Evolutionary conservation across 2,329 filamentous ascomycete genomes (phyloP).

Genomic region (Herpotrichia juniperi): DNA sequence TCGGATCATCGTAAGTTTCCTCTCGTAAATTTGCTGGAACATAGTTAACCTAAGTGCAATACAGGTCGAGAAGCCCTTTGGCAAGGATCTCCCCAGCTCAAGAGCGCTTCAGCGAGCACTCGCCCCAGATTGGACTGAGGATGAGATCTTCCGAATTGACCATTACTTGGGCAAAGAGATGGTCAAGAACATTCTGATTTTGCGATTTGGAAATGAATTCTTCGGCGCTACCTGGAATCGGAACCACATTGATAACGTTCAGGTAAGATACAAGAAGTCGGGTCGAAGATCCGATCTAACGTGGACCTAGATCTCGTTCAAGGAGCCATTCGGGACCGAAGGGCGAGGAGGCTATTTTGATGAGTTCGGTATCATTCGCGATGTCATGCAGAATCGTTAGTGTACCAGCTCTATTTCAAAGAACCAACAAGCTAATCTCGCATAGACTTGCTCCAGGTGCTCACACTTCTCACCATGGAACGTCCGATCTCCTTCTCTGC

Average conservation of each 20-base stretch:
- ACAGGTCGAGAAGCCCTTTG: constrained; percentile 98
- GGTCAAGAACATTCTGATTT: constrained; percentile 99
- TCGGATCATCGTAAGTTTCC: constrained; percentile 79
- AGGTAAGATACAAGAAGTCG: constrained; percentile 54
- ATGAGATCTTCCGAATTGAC: constrained; percentile 98
- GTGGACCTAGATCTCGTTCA: constrained; percentile 81
- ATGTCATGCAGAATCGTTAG: constrained; percentile 97
- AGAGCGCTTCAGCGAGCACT: constrained; percentile 93
- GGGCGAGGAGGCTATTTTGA: constrained; percentile 98
- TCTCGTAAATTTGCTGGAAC: background rate
- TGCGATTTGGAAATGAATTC: constrained; percentile 98
- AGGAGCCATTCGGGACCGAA: constrained; percentile 98
- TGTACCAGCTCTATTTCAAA: constrained; percentile 11
- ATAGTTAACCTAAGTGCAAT: constrained; percentile 19
- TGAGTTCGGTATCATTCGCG: constrained; percentile 98
- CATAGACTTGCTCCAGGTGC: constrained; percentile 83
- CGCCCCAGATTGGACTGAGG: constrained; percentile 97
- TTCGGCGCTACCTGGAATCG: constrained; percentile 98
- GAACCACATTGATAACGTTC: constrained; percentile 98
- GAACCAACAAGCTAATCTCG: constrained; percentile 19
- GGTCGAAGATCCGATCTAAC: constrained; percentile 15
- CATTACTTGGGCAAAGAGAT: constrained; percentile 99
- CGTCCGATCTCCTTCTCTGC: constrained; percentile 96
- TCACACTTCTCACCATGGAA: constrained; percentile 97
- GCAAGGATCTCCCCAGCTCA: constrained; percentile 94